These are phyloP conservation scores for Mycena capillaripes DNA, from an alignment of 768 basidiomycete genomes.

Conservation along the genomic window DNA sequence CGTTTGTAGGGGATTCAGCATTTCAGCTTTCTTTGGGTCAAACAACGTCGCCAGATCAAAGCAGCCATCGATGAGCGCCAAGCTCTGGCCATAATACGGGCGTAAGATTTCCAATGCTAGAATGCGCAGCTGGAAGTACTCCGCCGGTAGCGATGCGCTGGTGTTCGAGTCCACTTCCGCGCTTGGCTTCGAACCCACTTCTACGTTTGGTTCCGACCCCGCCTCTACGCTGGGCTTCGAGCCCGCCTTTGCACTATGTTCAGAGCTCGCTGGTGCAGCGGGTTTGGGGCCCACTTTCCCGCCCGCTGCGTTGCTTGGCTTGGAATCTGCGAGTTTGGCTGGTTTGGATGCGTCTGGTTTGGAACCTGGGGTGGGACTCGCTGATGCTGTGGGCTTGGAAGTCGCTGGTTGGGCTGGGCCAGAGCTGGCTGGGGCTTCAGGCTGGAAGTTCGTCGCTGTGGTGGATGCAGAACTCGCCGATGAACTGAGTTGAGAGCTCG, in stretches of 20 bases:
- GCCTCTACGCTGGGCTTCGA: background rate
- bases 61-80: background rate
- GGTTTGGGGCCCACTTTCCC: too few species aligned
- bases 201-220: background rate
- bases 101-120: background rate
- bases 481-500: too few species aligned
- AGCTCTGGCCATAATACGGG: conserved; percentile 7
- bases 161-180: background rate
- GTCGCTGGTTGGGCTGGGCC: too few species aligned
- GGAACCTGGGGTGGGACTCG: too few species aligned
- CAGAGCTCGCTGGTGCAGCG: too few species aligned
- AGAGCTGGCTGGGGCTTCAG: too few species aligned
- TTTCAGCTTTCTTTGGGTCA: background rate
- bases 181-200: background rate
- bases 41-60: background rate
- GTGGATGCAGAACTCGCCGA: too few species aligned
- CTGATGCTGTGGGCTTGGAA: too few species aligned
- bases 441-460: too few species aligned
- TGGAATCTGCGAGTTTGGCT: too few species aligned
- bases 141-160: background rate
- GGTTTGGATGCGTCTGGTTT: too few species aligned
- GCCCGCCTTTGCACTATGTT: background rate
- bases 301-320: too few species aligned
- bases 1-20: background rate
- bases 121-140: background rate